Evolutionary conservation across 169 alveolate genomes (phyloP), one percentile per base, ranked within the genome.

Genomic region (Plasmodium adleri): DNA sequence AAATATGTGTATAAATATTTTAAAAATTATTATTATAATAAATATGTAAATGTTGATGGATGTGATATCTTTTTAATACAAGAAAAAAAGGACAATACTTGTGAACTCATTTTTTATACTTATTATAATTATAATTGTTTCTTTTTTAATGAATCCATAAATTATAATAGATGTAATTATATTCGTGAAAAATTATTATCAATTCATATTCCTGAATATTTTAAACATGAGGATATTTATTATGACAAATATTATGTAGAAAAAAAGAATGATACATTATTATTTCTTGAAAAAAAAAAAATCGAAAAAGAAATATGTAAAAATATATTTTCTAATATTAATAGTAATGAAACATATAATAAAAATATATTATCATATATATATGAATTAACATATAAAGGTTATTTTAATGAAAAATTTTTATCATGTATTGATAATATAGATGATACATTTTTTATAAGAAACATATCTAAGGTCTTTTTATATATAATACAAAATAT

Each of bases 361-460:
- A 71, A 24, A 71, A 71, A 49, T 71, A 47, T 71, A 3, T 22
- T 71, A 9, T 10, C 12, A 47, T 71, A 71, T 50, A 71, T 71
- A 49, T 71, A 49, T 71, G 49, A 71, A n/a, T 71, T 71, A 50
- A 71, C 50, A 15, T 12, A 52, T 12, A 47, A 13, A n/a, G 64
- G 49, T 6, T 71, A 17, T 50, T 6, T 50, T 9, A 71, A 50
- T n/a, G 24, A 22, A 12, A 71, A 71, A 50, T 71, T 12, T 71
- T 22, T 71, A 71, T 10, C 66, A 2, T 8, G 20, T 10, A 50
- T 71, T 10, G 12, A 50, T 13, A 71, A 71, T 47, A 7, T 22
- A 20, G 52, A 71, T 71, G 80, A 71, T 50, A 24, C 54, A 10
- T 71, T 71, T 50, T 71, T 71, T 71, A 71, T 71, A 17, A 20